These are phyloP conservation scores for Chaetoscypha palmicola DNA, from an alignment of 2,329 filamentous ascomycete genomes.

Conservation along the genomic window DNA sequence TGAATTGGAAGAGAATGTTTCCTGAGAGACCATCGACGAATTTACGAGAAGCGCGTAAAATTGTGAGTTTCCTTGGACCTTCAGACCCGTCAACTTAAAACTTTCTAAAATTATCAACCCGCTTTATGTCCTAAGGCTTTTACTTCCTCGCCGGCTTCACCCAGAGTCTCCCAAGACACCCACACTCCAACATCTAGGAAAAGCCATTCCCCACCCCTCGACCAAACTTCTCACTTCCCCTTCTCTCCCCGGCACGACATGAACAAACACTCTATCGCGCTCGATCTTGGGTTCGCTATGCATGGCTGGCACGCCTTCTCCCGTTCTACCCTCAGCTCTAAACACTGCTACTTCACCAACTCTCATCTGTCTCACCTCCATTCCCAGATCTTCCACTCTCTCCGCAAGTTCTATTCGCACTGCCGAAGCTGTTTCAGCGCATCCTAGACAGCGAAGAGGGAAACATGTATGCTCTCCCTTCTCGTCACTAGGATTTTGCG, in stretches of 20 bases:
- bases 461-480: conserved; percentile 4
- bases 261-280: conserved; percentile 8
- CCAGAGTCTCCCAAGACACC: too few relatives aligned
- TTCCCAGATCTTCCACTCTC: not conserved
- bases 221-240: conserved; percentile 4
- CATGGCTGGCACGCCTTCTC: conserved; percentile 1
- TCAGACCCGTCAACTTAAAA: too few relatives aligned
- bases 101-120: too few relatives aligned
- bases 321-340: not conserved
- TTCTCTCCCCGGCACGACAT: conserved; percentile 8
- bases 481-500: not conserved
- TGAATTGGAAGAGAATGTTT: too few relatives aligned
- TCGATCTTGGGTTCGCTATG: conserved; percentile 7
- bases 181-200: conserved; percentile 8
- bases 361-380: conserved; percentile 4
- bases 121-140: too few relatives aligned
- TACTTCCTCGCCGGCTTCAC: too few relatives aligned
- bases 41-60: too few relatives aligned
- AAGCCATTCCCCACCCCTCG: conserved; percentile 8
- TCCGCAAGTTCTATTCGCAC: conserved; percentile 2
- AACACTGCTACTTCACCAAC: conserved; percentile 4
- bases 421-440: conserved; percentile 6
- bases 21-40: too few relatives aligned
- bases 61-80: too few relatives aligned
- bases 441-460: conserved; percentile 5